Evolutionary conservation across 2,329 filamentous ascomycete species (phyloP).

Genomic region (Gnomoniopsis smithogilvyi): DNA sequence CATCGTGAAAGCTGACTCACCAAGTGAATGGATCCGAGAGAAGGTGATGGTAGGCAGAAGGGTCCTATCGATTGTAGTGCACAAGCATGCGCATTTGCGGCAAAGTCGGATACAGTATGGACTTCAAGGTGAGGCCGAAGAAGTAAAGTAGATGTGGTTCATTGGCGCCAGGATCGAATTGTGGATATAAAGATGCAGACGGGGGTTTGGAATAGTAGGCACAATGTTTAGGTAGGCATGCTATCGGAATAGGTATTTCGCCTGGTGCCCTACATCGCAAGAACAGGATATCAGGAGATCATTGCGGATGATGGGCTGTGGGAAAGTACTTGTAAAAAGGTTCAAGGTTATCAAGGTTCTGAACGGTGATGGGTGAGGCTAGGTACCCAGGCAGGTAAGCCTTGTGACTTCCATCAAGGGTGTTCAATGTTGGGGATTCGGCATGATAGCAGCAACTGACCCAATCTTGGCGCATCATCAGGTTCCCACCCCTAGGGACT

Average conservation of each 20-base stretch:
- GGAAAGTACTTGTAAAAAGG: no score
- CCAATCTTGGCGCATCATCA: background rate
- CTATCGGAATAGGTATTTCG: background rate
- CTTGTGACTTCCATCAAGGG: background rate
- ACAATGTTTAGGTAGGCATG: no score
- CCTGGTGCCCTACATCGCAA: background rate
- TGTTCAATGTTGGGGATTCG: background rate
- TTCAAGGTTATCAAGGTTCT: no score
- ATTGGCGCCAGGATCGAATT: no score
- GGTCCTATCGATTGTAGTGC: background rate
- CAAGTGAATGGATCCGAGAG: background rate
- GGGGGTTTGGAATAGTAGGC: no score
- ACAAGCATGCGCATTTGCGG: background rate
- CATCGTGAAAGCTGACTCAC: background rate
- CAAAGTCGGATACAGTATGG: background rate
- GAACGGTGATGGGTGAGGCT: background rate
- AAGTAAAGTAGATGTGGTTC: background rate
- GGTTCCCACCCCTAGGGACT: background rate
- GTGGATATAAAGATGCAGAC: background rate
- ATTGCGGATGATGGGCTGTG: background rate
- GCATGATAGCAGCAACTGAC: slow-evolving; percentile 5
- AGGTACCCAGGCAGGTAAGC: no score
- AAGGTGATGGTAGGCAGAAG: background rate
- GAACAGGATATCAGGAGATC: background rate
- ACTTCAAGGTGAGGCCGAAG: background rate